Evolutionary conservation across 495 filamentous ascomycete species (phyloP).

Genomic region (Podospora bellae-mahoneyi): DNA sequence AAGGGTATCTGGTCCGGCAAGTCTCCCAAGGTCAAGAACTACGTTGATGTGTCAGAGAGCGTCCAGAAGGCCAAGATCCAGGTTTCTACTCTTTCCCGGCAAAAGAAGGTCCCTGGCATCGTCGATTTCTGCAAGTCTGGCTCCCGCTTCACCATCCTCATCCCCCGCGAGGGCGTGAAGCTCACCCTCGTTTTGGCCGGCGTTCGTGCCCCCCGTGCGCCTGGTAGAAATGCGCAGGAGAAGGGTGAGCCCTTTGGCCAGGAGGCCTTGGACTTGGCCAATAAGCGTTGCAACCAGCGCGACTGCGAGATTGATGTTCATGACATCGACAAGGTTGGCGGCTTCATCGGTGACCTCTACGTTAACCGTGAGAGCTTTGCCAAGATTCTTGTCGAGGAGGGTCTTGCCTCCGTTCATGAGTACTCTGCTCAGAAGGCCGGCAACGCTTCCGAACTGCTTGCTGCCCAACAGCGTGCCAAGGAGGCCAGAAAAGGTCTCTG

Average conservation of each 20-base stretch:
- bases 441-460: constrained; percentile 79
- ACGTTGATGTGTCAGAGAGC: constrained; percentile 85
- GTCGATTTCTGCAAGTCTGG: constrained; percentile 97
- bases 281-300: constrained; percentile 82
- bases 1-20: constrained; percentile 95
- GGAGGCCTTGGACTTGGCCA: constrained; percentile 88
- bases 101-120: constrained; percentile 87
- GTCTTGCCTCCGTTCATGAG: constrained; percentile 81
- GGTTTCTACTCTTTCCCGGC: constrained; percentile 76
- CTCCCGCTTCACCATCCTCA: constrained; percentile 86
- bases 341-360: constrained; percentile 93
- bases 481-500: constrained; percentile 81
- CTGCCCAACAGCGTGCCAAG: constrained; percentile 85
- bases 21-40: constrained; percentile 71
- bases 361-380: constrained; percentile 96
- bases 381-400: constrained; percentile 90
- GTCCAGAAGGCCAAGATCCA: constrained; percentile 94
- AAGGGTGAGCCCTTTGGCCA: constrained; percentile 90
- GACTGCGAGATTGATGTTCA: constrained; percentile 96
- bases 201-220: constrained; percentile 89
- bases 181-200: constrained; percentile 93
- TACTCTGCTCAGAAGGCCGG: constrained; percentile 96
- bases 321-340: constrained; percentile 91
- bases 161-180: constrained; percentile 91
- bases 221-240: constrained; percentile 67